A percentile compares a stretch with the other conserved stretches of the same genome.
phyloP scores from a whole-genome alignment of 805 yeast species.

The Lachancea fermentati region DNA sequence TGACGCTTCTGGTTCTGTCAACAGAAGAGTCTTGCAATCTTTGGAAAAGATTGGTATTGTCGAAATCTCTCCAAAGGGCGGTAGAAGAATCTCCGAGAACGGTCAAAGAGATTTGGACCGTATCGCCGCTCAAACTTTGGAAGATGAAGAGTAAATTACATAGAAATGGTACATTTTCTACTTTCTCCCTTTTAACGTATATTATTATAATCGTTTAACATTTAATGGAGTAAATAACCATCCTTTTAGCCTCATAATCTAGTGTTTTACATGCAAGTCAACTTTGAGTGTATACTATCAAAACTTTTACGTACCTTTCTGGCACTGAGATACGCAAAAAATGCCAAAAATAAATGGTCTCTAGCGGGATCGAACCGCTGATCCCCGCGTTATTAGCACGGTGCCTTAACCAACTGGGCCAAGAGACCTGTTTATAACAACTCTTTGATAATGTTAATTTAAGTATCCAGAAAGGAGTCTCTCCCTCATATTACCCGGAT shows the following conservation, averaged over 20 bases:
- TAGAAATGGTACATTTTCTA: constrained; percentile 16
- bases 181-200: constrained; percentile 1
- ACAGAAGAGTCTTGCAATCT: constrained; percentile 98
- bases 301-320: no score
- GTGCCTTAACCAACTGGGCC: constrained; percentile 37
- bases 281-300: not conserved
- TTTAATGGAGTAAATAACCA: not conserved
- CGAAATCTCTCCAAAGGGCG: constrained; percentile 96
- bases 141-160: constrained; percentile 61
- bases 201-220: not conserved
- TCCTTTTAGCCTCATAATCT: not conserved
- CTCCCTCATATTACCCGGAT: not conserved
- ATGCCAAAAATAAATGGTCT: constrained; percentile 25
- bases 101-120: constrained; percentile 99
- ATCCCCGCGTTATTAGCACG: constrained; percentile 36
- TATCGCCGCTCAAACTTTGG: constrained; percentile 98
- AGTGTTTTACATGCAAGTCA: not conserved
- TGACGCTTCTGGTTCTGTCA: constrained; percentile 98
- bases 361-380: constrained; percentile 36
- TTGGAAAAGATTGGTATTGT: constrained; percentile 97
- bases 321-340: not conserved
- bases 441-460: no score
- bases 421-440: constrained; percentile 29
- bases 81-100: constrained; percentile 98
- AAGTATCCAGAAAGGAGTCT: no score